Evolutionary conservation across 768 basidiomycete species (phyloP).

Genomic region (Suillus ampliporus): DNA sequence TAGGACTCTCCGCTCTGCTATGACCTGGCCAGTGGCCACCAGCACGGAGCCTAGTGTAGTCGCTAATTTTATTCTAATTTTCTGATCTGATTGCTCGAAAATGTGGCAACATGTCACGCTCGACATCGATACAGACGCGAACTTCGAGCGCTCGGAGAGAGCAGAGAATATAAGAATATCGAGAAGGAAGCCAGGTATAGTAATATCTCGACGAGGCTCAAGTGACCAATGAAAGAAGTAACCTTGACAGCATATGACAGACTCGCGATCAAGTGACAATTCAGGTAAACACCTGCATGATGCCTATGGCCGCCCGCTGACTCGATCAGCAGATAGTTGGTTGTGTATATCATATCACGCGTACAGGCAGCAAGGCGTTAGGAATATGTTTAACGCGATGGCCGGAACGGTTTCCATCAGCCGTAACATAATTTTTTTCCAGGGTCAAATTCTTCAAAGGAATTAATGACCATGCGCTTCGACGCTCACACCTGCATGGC

Average conservation of each 20-base stretch:
- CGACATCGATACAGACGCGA: too few relatives aligned
- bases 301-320: background rate
- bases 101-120: too few relatives aligned
- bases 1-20: too few relatives aligned
- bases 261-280: background rate
- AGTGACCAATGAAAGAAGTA: background rate
- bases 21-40: too few relatives aligned
- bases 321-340: background rate
- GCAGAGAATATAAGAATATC: too few relatives aligned
- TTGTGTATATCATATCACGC: background rate
- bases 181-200: background rate
- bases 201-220: background rate
- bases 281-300: too few relatives aligned
- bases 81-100: too few relatives aligned
- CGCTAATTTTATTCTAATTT: too few relatives aligned
- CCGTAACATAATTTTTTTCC: background rate
- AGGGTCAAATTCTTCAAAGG: too few relatives aligned
- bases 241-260: background rate
- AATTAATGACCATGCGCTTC: background rate
- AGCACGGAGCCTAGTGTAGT: too few relatives aligned
- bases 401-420: background rate
- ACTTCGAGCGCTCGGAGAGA: too few relatives aligned
- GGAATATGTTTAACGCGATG: background rate
- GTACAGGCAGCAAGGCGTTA: background rate
- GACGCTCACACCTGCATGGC: background rate